These are phyloP conservation scores for Boletellus ananas DNA, from an alignment of 768 basidiomycete species.

Conservation along the genomic window DNA sequence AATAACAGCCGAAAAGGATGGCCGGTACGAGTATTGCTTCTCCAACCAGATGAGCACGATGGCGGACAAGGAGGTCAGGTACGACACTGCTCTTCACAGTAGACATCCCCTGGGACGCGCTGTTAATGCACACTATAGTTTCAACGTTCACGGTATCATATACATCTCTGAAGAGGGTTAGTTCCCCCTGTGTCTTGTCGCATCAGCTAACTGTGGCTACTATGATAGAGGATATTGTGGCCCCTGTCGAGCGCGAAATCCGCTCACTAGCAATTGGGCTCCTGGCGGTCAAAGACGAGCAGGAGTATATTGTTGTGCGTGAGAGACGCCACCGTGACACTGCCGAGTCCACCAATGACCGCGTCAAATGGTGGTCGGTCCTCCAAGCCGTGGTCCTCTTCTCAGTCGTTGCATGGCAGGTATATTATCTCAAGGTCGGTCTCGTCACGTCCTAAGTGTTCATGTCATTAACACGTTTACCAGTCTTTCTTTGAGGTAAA, in stretches of 20 bases:
- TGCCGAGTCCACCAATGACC: slow-evolving; percentile 85
- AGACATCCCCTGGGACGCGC: not conserved
- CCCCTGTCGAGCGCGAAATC: slow-evolving; percentile 96
- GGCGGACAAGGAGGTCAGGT: slow-evolving; percentile 95
- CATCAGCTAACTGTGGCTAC: slow-evolving; percentile 1
- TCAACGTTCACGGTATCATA: slow-evolving; percentile 97
- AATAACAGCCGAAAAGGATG: slow-evolving; percentile 84
- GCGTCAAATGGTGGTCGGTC: slow-evolving; percentile 99
- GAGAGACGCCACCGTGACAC: slow-evolving; percentile 94
- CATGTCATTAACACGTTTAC: slow-evolving; percentile 2
- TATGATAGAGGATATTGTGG: slow-evolving; percentile 63
- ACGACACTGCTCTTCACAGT: not conserved
- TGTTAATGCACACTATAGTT: slow-evolving; percentile 44
- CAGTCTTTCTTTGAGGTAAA: slow-evolving; percentile 91
- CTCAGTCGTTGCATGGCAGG: slow-evolving; percentile 91
- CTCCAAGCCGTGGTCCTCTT: slow-evolving; percentile 85
- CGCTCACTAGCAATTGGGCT: slow-evolving; percentile 77
- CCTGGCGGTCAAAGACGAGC: slow-evolving; percentile 93
- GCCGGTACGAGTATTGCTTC: slow-evolving; percentile 94
- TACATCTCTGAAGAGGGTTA: slow-evolving; percentile 87
- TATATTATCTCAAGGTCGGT: slow-evolving; percentile 89
- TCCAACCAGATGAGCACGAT: slow-evolving; percentile 98
- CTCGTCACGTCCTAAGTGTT: not conserved
- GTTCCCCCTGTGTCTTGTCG: slow-evolving; percentile 12
- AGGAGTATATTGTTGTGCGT: slow-evolving; percentile 96